These are phyloP conservation scores for Aspergillus hancockii DNA, from an alignment of 495 filamentous ascomycete genomes.

Conservation along the genomic window DNA sequence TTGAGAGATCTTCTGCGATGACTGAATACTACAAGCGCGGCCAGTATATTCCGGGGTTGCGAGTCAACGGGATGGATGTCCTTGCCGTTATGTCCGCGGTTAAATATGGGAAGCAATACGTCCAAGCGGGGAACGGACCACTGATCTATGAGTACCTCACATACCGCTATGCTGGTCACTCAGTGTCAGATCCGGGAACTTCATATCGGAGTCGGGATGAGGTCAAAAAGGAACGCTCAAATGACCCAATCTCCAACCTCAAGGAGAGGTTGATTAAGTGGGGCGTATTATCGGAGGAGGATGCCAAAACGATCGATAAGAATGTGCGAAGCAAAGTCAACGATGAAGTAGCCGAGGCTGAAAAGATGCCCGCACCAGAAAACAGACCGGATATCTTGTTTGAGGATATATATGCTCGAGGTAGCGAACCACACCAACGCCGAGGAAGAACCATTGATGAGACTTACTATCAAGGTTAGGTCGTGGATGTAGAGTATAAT, in stretches of 20 bases:
- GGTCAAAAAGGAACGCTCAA: constrained; percentile 79
- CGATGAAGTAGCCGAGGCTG: constrained; percentile 77
- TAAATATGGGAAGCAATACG: constrained; percentile 78
- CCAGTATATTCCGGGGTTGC: constrained; percentile 93
- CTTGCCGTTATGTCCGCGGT: constrained; percentile 88
- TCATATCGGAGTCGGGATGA: constrained; percentile 94
- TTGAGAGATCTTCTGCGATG: constrained; percentile 78
- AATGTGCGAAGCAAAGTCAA: constrained; percentile 74
- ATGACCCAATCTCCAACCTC: constrained; percentile 88
- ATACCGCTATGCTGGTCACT: constrained; percentile 93
- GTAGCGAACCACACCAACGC: constrained; percentile 64
- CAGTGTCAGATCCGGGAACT: constrained; percentile 92
- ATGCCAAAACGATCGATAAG: constrained; percentile 86
- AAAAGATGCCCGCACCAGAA: constrained; percentile 78
- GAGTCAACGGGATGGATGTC: constrained; percentile 96
- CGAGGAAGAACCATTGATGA: constrained; percentile 28
- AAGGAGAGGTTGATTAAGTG: constrained; percentile 89
- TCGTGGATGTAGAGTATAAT: neutral
- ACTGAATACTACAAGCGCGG: constrained; percentile 98
- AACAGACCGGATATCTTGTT: constrained; percentile 69
- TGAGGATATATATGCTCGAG: constrained; percentile 88
- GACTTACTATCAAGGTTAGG: constrained; percentile 16
- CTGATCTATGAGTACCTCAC: constrained; percentile 92
- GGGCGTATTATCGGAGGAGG: constrained; percentile 82
- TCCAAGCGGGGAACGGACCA: constrained; percentile 72